A percentile compares a stretch with the other conserved stretches of the same genome.
Conservation (phyloP, 768 basidiomycete genomes). For the Cyclocybe aegerita region DNA sequence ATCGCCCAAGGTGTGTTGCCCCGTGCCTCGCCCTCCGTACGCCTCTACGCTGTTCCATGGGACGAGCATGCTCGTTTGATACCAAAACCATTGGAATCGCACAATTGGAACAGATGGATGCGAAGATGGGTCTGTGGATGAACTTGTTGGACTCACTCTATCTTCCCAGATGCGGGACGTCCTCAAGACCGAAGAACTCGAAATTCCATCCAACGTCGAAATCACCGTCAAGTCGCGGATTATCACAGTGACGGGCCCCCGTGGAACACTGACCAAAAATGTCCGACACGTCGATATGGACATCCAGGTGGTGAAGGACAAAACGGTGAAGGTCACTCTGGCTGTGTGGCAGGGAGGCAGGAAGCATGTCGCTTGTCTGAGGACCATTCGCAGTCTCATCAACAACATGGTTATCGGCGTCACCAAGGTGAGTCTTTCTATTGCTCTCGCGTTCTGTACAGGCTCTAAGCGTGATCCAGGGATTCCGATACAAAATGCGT, state of each 20-base stretch:
- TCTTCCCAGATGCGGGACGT: constrained; percentile 83
- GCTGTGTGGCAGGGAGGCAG: constrained; percentile 98
- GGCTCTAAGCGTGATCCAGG: constrained; percentile 45
- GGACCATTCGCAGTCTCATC: constrained; percentile 93
- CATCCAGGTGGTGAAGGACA: constrained; percentile 78
- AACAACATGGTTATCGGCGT: constrained; percentile 98
- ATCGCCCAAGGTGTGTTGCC: constrained; percentile 41
- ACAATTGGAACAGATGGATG: constrained; percentile 37
- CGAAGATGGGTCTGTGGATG: constrained; percentile 33
- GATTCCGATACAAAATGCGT: constrained; percentile 99
- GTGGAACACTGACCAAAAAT: constrained; percentile 90
- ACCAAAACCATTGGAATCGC: constrained; percentile 21
- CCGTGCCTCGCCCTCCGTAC: constrained; percentile 11
- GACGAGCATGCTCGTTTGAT: constrained; percentile 13
- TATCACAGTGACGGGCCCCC: constrained; percentile 89
- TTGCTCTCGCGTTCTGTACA: neutral
- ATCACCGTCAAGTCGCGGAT: constrained; percentile 88
- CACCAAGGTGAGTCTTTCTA: constrained; percentile 64
- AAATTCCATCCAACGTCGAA: constrained; percentile 82
- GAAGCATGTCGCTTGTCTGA: constrained; percentile 98
- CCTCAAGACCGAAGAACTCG: constrained; percentile 90
- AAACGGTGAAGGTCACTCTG: constrained; percentile 79
- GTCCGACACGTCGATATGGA: constrained; percentile 95
- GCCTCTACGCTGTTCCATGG: constrained; percentile 13
- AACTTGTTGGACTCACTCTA: constrained; percentile 26